Conservation (phyloP, 148 eudicot genomes). For the Limonium bicolor region DNA sequence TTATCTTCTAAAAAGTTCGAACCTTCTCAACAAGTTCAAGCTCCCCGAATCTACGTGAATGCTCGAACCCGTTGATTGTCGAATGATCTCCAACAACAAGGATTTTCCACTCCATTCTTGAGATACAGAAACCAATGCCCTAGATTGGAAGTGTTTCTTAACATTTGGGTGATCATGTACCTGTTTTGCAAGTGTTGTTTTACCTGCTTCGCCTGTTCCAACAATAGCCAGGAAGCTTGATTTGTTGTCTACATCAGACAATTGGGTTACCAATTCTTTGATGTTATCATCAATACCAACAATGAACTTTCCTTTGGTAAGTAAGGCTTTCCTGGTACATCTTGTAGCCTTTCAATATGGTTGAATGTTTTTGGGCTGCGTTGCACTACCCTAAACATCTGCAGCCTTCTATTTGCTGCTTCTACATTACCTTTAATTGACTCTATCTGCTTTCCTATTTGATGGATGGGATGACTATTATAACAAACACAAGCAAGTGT, state of each 20-base stretch:
- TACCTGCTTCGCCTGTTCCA: slow-evolving; percentile 21
- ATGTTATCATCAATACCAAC: slow-evolving; percentile 3
- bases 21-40: slow-evolving; percentile 1
- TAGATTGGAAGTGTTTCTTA: slow-evolving; percentile 6
- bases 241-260: background rate
- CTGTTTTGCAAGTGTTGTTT: slow-evolving; percentile 16
- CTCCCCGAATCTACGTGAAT: too few relatives aligned
- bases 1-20: slow-evolving; percentile 2
- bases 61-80: too few relatives aligned
- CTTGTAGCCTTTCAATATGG: too few relatives aligned
- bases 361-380: too few relatives aligned
- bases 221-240: slow-evolving; percentile 11
- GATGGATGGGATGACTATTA: too few relatives aligned
- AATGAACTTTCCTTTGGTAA: too few relatives aligned
- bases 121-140: slow-evolving; percentile 13
- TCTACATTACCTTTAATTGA: too few relatives aligned
- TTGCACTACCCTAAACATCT: too few relatives aligned
- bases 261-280: background rate
- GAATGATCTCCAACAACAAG: slow-evolving; percentile 6
- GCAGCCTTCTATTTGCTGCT: too few relatives aligned
- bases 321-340: too few relatives aligned
- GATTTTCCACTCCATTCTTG: background rate
- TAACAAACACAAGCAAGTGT: too few relatives aligned
- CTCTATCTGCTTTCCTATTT: too few relatives aligned
- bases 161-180: slow-evolving; percentile 3